Conservation (phyloP, 495 filamentous ascomycete genomes). For the Annulohypoxylon stygium region DNA sequence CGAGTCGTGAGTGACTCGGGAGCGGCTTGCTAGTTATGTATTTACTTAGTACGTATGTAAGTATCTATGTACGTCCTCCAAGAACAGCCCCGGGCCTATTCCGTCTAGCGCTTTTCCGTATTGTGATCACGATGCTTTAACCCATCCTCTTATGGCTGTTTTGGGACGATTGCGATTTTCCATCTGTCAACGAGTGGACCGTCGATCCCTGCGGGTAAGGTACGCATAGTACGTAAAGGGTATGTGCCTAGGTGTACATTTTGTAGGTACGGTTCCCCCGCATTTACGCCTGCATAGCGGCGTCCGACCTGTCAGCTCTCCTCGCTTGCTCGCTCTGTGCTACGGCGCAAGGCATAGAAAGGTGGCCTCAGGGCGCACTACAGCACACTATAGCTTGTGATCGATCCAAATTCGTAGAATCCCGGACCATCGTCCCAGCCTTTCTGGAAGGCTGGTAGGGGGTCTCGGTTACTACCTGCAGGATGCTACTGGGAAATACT, state of each 20-base stretch:
- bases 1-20: conserved; percentile 24
- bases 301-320: conserved; percentile 19
- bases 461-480: conserved; percentile 43
- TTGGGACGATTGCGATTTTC: conserved; percentile 35
- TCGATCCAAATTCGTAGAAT: conserved; percentile 45
- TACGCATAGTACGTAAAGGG: conserved; percentile 17
- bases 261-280: conserved; percentile 35
- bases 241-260: neutral
- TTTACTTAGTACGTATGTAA: conserved; percentile 11
- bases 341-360: neutral
- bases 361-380: conserved; percentile 16
- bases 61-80: conserved; percentile 30
- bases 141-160: conserved; percentile 45
- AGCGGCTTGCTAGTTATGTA: conserved; percentile 28
- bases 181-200: conserved; percentile 41
- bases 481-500: conserved; percentile 11
- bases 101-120: conserved; percentile 38
- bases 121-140: conserved; percentile 48
- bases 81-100: conserved; percentile 30
- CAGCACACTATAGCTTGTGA: conserved; percentile 36
- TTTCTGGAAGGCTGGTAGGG: conserved; percentile 38
- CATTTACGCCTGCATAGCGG: conserved; percentile 44
- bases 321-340: conserved; percentile 22
- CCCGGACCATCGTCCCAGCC: conserved; percentile 25
- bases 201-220: conserved; percentile 46